phyloP scores from a whole-genome alignment of 352 stramenopile species.

The Pelagophyceae sp. region DNA sequence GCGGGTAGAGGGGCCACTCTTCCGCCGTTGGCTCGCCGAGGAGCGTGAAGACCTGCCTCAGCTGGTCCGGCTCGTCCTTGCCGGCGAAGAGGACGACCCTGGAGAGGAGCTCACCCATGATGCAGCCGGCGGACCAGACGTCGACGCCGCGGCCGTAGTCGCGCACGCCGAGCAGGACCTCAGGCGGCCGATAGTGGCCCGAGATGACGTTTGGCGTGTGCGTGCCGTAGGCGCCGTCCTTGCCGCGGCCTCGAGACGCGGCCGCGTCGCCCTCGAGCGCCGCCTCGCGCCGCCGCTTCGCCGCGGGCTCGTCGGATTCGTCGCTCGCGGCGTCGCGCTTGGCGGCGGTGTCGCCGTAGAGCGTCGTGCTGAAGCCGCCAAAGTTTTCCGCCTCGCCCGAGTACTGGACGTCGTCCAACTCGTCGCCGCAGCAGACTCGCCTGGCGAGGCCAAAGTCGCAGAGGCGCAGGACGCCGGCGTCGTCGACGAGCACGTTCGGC shows the following conservation, averaged over 20 bases:
- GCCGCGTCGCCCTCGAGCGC: background rate
- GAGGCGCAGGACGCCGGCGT: constrained; percentile 57
- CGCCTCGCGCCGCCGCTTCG: background rate
- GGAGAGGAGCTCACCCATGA: constrained; percentile 87
- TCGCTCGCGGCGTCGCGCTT: background rate
- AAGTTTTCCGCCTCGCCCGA: background rate
- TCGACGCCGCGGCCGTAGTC: constrained; percentile 87
- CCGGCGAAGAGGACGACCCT: constrained; percentile 83
- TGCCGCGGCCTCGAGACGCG: background rate
- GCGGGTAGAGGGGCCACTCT: constrained; percentile 61
- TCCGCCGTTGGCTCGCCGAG: constrained; percentile 74
- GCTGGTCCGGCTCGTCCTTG: constrained; percentile 88
- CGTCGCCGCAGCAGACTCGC: background rate
- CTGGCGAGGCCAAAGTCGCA: constrained; percentile 46
- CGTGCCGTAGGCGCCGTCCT: constrained; percentile 11
- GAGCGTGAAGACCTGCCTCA: constrained; percentile 88
- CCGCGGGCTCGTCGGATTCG: background rate
- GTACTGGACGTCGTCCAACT: background rate
- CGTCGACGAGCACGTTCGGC: constrained; percentile 88
- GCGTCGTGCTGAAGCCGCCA: background rate
- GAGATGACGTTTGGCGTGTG: constrained; percentile 83
- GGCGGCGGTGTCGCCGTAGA: background rate
- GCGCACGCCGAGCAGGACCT: constrained; percentile 77
- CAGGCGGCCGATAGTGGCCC: constrained; percentile 81
- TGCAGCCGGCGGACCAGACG: constrained; percentile 88